Conservation (phyloP, 768 basidiomycete species). For the Tricholoma saponaceum region DNA sequence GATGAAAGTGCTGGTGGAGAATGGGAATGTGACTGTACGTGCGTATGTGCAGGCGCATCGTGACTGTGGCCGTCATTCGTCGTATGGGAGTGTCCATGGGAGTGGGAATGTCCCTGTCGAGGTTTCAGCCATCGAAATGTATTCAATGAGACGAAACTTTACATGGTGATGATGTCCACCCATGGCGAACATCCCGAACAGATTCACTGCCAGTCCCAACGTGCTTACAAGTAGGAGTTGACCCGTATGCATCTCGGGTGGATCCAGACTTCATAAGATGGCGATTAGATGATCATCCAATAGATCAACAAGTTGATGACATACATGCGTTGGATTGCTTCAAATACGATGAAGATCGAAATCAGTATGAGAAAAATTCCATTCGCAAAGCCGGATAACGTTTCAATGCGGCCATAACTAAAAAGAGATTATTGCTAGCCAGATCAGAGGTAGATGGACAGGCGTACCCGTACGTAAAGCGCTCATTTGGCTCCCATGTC, state of each 20-base stretch:
- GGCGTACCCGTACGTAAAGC: slow-evolving; percentile 89
- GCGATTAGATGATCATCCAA: neutral
- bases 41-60: slow-evolving; percentile 18
- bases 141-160: slow-evolving; percentile 19
- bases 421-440: slow-evolving; percentile 1
- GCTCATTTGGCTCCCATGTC: slow-evolving; percentile 92
- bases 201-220: slow-evolving; percentile 86
- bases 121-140: neutral
- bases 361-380: slow-evolving; percentile 92
- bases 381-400: slow-evolving; percentile 96
- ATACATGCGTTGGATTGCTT: slow-evolving; percentile 92
- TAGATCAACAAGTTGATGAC: slow-evolving; percentile 15
- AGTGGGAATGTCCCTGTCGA: slow-evolving; percentile 47
- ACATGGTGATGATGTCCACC: slow-evolving; percentile 92
- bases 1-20: slow-evolving; percentile 2
- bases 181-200: slow-evolving; percentile 99
- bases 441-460: neutral
- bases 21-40: slow-evolving; percentile 22
- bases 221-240: slow-evolving; percentile 88
- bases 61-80: slow-evolving; percentile 12
- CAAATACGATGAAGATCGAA: slow-evolving; percentile 97
- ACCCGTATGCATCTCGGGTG: slow-evolving; percentile 96
- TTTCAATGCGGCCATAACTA: slow-evolving; percentile 95
- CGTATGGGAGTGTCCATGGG: slow-evolving; percentile 36
- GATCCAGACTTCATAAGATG: slow-evolving; percentile 58